Conservation (phyloP, 2,329 filamentous ascomycete genomes). For the Aspergillus sp. region DNA sequence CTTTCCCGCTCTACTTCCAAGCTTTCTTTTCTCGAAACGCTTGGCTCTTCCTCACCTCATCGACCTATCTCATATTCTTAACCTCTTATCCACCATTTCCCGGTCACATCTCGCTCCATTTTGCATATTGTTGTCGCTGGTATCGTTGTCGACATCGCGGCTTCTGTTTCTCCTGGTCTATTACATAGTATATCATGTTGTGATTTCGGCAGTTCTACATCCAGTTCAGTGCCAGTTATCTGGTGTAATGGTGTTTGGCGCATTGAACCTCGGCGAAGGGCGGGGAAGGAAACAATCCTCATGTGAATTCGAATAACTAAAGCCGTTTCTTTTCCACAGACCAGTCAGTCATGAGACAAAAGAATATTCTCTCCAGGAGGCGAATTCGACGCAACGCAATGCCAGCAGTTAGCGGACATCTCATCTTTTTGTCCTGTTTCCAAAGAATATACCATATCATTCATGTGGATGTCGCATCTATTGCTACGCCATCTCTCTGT, state of each 20-base stretch:
- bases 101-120: conserved; percentile 8
- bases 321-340: conserved; percentile 8
- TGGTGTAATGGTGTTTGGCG: conserved; percentile 26
- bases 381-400: not conserved
- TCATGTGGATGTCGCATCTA: not conserved
- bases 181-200: conserved; percentile 17
- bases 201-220: conserved; percentile 22
- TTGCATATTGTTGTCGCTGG: conserved; percentile 23
- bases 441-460: not conserved
- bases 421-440: not conserved
- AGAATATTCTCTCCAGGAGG: not conserved
- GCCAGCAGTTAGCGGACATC: not conserved
- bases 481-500: not conserved
- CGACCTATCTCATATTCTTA: not conserved
- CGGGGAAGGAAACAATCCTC: not conserved
- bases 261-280: conserved; percentile 13
- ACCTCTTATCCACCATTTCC: not conserved
- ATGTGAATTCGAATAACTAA: conserved; percentile 1
- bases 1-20: conserved; percentile 10
- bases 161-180: conserved; percentile 9
- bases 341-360: not conserved
- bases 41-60: conserved; percentile 7
- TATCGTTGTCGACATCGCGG: conserved; percentile 14
- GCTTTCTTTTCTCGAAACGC: conserved; percentile 9
- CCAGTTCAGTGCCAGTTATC: conserved; percentile 18